Evolutionary conservation across 2,329 filamentous ascomycete species (phyloP), one percentile per base, ranked within the genome.

Genomic region (Aspergillus brunneoviolaceus): DNA sequence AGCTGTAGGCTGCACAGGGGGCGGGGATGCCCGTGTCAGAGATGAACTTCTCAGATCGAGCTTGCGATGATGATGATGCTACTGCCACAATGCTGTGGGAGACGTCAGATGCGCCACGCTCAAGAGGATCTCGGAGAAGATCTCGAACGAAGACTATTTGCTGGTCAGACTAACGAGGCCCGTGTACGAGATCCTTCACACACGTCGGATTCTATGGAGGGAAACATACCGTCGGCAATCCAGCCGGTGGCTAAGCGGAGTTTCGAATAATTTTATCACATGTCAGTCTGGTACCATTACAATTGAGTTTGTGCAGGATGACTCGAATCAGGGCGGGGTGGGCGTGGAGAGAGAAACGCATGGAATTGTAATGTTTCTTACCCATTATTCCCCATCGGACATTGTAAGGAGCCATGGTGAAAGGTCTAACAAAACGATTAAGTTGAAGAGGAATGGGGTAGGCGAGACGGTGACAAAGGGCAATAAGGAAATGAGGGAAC

Each of bases 31-130:
- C 84, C 42, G 89, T 84, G 63, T 88, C 85, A 62, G 85, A 80
- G 72, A 96, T 83, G 78, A 96, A 96, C 53, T 86, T 80, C 61
- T 84, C 81, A 1, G 92, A 92, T 55, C 88, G 86, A 49, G 85
- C 81, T 63, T 84, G 81, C 51, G 89, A 91, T 47, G 85, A 87
- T 4, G 91, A 95, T 1, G 91, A 95, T 23, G 91, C 89, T 5
- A 90, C 92, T 23, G 91, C 92, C 21, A 88, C 85, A 51, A 96
- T 84, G 67, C 87, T 85, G 78, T 96, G 92, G 58, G 84, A 84
- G 63, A 96, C 82, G 68, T 96, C 90, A 60, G 81, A 79, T 56
- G 90, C 89, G 54, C 84, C 84, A 66, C 92, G 89, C 51, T 82
- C 81, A 47, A 83, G 80, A 16, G 92, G 89, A 75, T 94, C 87